Percentiles rank a stretch among this genome's conserved stretches.
These are phyloP conservation scores for Taphrina flavorubra DNA, from an alignment of 1,139 yeast species.

Conservation along the genomic window DNA sequence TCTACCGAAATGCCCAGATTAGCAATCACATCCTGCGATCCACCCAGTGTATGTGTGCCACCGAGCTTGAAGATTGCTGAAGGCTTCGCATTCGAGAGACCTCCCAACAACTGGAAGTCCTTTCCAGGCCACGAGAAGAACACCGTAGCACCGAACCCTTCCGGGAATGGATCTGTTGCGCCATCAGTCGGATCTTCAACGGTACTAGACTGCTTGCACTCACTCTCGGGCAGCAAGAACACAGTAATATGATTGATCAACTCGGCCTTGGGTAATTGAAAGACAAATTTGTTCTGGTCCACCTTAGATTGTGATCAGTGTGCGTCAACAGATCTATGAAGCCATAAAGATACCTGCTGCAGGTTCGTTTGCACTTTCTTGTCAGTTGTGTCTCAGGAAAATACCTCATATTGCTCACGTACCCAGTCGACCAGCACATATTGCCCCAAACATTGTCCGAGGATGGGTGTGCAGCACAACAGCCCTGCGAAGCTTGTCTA, in stretches of 20 bases:
- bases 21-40: conserved; percentile 46
- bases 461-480: neutral
- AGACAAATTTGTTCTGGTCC: conserved; percentile 67
- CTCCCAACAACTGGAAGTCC: conserved; percentile 48
- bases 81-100: conserved; percentile 72
- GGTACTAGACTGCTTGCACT: neutral
- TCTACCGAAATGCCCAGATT: conserved; percentile 87
- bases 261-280: conserved; percentile 65
- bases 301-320: conserved; percentile 50
- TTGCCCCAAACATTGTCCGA: conserved; percentile 56
- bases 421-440: conserved; percentile 57
- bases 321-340: neutral
- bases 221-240: conserved; percentile 72
- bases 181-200: neutral
- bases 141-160: conserved; percentile 25
- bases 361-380: conserved; percentile 51
- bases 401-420: conserved; percentile 20
- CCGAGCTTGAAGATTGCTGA: conserved; percentile 84
- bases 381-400: no score
- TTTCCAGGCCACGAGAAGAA: conserved; percentile 28
- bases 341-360: conserved; percentile 53
- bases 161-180: conserved; percentile 48
- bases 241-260: conserved; percentile 74
- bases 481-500: neutral
- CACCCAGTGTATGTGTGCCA: conserved; percentile 52